Evolutionary conservation across 2,329 filamentous ascomycete species (phyloP), one percentile per base, ranked within the genome.

Genomic region (Paradendryphiella salina): DNA sequence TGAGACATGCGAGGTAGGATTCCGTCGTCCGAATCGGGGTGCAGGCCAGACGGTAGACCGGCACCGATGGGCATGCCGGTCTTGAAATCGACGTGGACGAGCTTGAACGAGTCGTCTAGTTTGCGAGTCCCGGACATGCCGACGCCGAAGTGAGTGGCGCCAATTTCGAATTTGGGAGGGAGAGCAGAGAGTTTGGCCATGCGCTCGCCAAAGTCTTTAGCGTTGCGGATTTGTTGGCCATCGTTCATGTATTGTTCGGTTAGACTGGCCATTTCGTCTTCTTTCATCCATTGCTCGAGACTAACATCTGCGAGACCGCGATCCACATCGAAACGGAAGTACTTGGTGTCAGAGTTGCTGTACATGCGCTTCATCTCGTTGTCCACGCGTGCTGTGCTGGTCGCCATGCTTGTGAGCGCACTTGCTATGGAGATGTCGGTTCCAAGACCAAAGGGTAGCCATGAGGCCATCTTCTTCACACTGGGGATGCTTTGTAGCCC

Each of bases 331-430:
- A 74, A 74, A 26, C 72, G 71, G 57, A 65, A 72, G 57, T 75
- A 74, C 4, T 55, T 60, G 1, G 71, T 75, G n/a, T 60, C 59
- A 0, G 59, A 64, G 49, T 67, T 65, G 60, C 65, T 69, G 60
- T 73, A 74, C 70, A 72, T 73, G 35, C 72, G 66, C 46, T 72
- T 68, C 69, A 75, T 71, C 47, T 75, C 72, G 51, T 74, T 74
- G 56, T 74, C 71, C 11, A 75, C 72, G 3, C 72, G 61, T 2
- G 70, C 66, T 1, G 72, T 74, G 46, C 64, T 63, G 1, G 72
- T 73, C 0, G 72, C 72, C 71, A 75, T 74, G 8, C 65, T 63
- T 2, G 68, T 70, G 5, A 75, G 64, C 0, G 72, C 72, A 20
- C 64, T 63, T 3, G 69, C 70, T 2, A 75, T 60, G 0, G 69